These are phyloP conservation scores for Stachybotrys elegans DNA, from an alignment of 2,329 filamentous ascomycete genomes.

Conservation along the genomic window DNA sequence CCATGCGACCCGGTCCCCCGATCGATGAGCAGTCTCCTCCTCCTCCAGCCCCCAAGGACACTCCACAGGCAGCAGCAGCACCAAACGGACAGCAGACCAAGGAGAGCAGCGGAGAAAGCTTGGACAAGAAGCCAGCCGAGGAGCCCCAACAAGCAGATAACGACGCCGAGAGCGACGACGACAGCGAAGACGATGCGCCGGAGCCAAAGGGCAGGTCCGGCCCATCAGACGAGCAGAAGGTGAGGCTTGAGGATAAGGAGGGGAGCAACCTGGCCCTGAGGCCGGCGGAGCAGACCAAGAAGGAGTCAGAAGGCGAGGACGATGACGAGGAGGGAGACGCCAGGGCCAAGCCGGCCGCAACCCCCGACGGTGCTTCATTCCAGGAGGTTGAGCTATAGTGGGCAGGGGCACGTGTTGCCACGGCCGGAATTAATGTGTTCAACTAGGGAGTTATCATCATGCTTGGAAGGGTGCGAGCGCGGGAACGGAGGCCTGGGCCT, in stretches of 20 bases:
- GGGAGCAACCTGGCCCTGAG: slow-evolving; percentile 48
- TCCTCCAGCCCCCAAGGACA: slow-evolving; percentile 28
- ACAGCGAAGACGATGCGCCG: slow-evolving; percentile 20
- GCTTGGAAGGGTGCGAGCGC: too few species aligned
- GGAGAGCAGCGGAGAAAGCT: slow-evolving; percentile 24
- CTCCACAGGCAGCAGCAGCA: slow-evolving; percentile 18
- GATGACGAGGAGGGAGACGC: slow-evolving; percentile 28
- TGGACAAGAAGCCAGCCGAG: slow-evolving; percentile 13
- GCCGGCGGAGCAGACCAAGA: slow-evolving; percentile 27
- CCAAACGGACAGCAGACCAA: slow-evolving; percentile 16
- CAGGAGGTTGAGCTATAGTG: slow-evolving; percentile 56
- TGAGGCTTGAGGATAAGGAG: slow-evolving; percentile 49
- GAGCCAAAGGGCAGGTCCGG: slow-evolving; percentile 30
- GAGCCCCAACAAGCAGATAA: slow-evolving; percentile 11
- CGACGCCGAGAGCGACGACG: slow-evolving; percentile 17
- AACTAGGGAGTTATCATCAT: too few species aligned
- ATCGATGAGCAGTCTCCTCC: slow-evolving; percentile 27
- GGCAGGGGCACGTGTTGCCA: too few species aligned
- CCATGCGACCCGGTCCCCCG: slow-evolving; percentile 46
- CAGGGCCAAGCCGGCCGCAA: slow-evolving; percentile 36
- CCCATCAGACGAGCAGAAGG: slow-evolving; percentile 48
- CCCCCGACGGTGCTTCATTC: slow-evolving; percentile 55
- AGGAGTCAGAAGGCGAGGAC: slow-evolving; percentile 22
- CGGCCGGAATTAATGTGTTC: too few species aligned
- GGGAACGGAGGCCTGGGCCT: too few species aligned